A percentile compares a stretch with the other conserved stretches of the same genome.
phyloP scores from a whole-genome alignment of 2,329 filamentous ascomycete species.

The Ophiognomonia clavigignenti-juglandacearum region DNA sequence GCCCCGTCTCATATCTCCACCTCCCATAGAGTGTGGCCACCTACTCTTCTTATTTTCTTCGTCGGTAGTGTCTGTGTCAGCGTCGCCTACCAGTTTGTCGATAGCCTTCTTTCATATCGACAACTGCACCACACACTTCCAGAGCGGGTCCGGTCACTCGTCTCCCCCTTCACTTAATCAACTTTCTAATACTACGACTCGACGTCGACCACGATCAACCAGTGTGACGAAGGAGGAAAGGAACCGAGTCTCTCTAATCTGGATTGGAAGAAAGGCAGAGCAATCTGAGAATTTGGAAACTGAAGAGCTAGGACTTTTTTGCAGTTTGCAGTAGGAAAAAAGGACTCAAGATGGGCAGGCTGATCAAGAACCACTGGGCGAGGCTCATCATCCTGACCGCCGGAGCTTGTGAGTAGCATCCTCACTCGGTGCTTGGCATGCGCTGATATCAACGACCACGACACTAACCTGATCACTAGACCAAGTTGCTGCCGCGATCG shows the following conservation, averaged over 20 bases:
- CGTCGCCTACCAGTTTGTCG: constrained; percentile 39
- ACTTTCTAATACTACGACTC: constrained; percentile 17
- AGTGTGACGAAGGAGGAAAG: constrained; percentile 16
- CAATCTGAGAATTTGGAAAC: constrained; percentile 16
- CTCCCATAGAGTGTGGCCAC: constrained; percentile 18
- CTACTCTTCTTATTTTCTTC: constrained; percentile 25
- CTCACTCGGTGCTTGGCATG: not conserved
- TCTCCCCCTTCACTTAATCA: constrained; percentile 23
- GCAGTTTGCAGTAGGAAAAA: constrained; percentile 8
- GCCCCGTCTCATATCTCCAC: constrained; percentile 20
- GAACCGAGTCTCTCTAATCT: constrained; percentile 15
- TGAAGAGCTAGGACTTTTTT: constrained; percentile 10
- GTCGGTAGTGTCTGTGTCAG: constrained; percentile 38
- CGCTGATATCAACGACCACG: not conserved
- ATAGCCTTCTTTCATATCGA: constrained; percentile 49
- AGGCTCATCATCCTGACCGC: constrained; percentile 88
- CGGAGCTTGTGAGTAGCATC: constrained; percentile 57
- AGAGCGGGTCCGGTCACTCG: constrained; percentile 53
- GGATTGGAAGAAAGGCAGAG: constrained; percentile 7
- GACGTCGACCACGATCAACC: constrained; percentile 10
- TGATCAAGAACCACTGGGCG: constrained; percentile 99
- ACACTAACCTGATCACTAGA: constrained; percentile 46
- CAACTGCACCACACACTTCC: constrained; percentile 27
- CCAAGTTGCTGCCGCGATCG: constrained; percentile 76
- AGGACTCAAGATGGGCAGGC: constrained; percentile 71